phyloP scores from a whole-genome alignment of 2,329 filamentous ascomycete genomes.

The Emmonsiellopsis sp. region DNA sequence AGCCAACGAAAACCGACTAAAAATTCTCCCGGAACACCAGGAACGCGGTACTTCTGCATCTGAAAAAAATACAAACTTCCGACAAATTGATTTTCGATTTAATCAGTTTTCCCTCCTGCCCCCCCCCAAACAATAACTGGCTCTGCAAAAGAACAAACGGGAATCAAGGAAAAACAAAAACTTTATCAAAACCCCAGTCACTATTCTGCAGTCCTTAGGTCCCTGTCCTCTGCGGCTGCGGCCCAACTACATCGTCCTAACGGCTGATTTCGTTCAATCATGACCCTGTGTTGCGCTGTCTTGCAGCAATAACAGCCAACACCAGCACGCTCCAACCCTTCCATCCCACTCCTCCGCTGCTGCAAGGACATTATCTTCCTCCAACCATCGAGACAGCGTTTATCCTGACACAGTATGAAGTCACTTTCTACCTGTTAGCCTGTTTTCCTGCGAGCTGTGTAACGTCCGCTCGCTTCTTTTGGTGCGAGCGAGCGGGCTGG shows the following conservation, averaged over 20 bases:
- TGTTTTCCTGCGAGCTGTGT: not conserved
- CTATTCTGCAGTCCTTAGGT: not conserved
- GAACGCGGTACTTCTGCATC: not conserved
- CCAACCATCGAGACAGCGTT: not conserved
- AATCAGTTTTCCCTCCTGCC: not conserved
- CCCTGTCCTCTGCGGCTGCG: not conserved
- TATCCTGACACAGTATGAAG: conserved; percentile 1
- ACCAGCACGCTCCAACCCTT: not conserved
- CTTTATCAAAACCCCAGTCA: not conserved
- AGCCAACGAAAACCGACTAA: conserved; percentile 1
- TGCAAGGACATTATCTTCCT: not conserved
- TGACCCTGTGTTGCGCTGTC: not conserved
- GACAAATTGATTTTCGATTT: not conserved
- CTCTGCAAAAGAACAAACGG: not conserved
- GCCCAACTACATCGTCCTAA: not conserved
- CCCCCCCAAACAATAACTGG: not conserved
- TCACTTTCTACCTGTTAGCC: not conserved
- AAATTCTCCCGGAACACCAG: conserved; percentile 1
- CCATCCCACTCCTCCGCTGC: not conserved
- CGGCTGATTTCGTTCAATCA: not conserved
- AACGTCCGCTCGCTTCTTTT: not conserved
- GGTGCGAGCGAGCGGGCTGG: not conserved
- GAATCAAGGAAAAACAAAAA: not conserved
- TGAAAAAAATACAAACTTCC: not conserved
- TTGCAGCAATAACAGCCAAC: not conserved